A percentile compares a stretch with the other conserved stretches of the same genome.
These are phyloP conservation scores for Lyophyllum atratum DNA, from an alignment of 768 basidiomycete genomes.

Conservation along the genomic window DNA sequence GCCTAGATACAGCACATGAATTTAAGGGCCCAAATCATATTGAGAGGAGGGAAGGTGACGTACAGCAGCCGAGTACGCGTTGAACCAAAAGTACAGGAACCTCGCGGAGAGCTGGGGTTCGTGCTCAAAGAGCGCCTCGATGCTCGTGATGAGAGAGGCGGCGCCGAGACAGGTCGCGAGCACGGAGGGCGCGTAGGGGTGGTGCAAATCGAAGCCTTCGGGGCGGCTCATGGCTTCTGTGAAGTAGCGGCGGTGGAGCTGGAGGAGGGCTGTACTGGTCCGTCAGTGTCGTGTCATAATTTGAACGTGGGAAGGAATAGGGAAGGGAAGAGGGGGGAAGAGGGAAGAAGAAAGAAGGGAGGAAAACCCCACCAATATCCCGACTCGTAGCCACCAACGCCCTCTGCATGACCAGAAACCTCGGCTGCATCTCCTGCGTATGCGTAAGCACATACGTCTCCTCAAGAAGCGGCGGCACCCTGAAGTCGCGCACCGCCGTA, in stretches of 20 bases:
- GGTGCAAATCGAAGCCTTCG: conserved; percentile 51
- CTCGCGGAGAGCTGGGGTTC: conserved; percentile 64
- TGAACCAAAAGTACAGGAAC: conserved; percentile 75
- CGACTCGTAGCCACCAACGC: conserved; percentile 60
- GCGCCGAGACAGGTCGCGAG: conserved; percentile 68
- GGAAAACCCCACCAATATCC: conserved; percentile 52
- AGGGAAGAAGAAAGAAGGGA: not conserved
- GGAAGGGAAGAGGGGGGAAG: not conserved
- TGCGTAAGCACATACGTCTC: not conserved
- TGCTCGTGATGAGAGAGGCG: conserved; percentile 55
- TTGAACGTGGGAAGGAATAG: not conserved
- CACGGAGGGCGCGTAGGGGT: conserved; percentile 67
- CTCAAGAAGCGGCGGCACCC: conserved; percentile 34
- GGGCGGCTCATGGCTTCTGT: conserved; percentile 61
- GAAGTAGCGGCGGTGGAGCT: conserved; percentile 69
- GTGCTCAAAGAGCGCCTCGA: conserved; percentile 56
- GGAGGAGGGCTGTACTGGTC: conserved; percentile 69
- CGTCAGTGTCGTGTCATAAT: no score
- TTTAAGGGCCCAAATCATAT: not conserved
- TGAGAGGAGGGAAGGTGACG: conserved; percentile 28
- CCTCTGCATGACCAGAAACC: conserved; percentile 65
- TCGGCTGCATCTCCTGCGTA: conserved; percentile 28
- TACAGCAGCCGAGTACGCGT: conserved; percentile 72
- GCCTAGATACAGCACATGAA: conserved; percentile 39
- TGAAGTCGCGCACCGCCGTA: conserved; percentile 54